Evolutionary conservation across 2,329 filamentous ascomycete species (phyloP).

Genomic region (Macrophomina tecta): DNA sequence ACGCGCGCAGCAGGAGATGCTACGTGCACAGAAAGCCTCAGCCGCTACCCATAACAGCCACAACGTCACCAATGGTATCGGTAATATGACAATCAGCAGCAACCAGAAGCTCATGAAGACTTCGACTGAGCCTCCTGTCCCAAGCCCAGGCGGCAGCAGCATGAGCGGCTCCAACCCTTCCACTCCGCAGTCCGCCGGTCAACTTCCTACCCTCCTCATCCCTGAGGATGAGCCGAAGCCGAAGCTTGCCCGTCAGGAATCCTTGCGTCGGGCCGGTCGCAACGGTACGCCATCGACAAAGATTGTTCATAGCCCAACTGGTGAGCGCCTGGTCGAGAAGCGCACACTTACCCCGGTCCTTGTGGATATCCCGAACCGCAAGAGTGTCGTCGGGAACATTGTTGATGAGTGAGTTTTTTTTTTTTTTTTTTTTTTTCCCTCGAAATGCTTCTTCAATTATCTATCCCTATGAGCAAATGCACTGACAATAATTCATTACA

Average conservation of each 20-base stretch:
- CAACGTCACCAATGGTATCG: constrained; percentile 18
- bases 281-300: not conserved
- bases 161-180: not conserved
- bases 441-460: not conserved
- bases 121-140: not conserved
- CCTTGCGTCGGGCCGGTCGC: not conserved
- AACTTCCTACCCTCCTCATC: constrained; percentile 1
- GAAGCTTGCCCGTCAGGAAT: constrained; percentile 21
- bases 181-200: not conserved
- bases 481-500: not conserved
- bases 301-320: constrained; percentile 16
- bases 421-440: not conserved
- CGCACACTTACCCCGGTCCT: constrained; percentile 19
- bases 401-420: constrained; percentile 16
- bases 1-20: constrained; percentile 24
- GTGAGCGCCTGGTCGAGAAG: constrained; percentile 23
- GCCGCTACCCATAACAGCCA: not conserved
- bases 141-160: not conserved
- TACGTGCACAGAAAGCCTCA: constrained; percentile 24
- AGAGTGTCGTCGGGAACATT: constrained; percentile 22
- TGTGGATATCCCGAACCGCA: constrained; percentile 24
- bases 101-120: constrained; percentile 7
- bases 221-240: constrained; percentile 20
- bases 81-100: constrained; percentile 22
- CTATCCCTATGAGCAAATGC: not conserved